A percentile compares a stretch with the other conserved stretches of the same genome.
These are phyloP conservation scores for Basidiobolus meristosporus DNA, from an alignment of 371 early-diverging fungal species.

Conservation along the genomic window DNA sequence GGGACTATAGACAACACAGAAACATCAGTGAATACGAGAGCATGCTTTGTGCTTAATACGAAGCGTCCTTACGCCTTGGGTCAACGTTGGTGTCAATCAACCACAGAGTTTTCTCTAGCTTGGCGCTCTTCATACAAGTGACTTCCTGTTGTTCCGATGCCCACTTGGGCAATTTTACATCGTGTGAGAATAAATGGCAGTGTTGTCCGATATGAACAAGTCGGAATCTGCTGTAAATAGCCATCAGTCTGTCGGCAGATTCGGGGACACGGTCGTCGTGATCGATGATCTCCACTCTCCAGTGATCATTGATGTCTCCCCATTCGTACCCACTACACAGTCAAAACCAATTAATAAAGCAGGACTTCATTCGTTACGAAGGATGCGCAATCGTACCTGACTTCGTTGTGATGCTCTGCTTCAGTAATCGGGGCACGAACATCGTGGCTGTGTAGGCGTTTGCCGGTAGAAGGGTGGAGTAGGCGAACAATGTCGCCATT, in stretches of 20 bases:
- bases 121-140: constrained; percentile 49
- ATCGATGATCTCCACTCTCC: constrained; percentile 50
- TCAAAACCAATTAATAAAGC: too few relatives aligned
- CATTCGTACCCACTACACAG: constrained; percentile 32
- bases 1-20: constrained; percentile 12
- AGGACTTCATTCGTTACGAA: neutral
- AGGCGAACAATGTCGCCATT: constrained; percentile 57
- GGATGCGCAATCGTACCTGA: constrained; percentile 14
- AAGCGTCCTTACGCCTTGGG: constrained; percentile 13
- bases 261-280: constrained; percentile 25
- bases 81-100: constrained; percentile 27
- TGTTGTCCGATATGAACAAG: constrained; percentile 48
- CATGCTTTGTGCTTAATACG: neutral
- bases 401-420: constrained; percentile 77
- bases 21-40: neutral
- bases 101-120: constrained; percentile 42
- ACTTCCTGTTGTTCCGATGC: constrained; percentile 92
- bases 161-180: constrained; percentile 86
- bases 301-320: constrained; percentile 46
- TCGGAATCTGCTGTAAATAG: constrained; percentile 43
- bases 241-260: constrained; percentile 24
- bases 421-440: constrained; percentile 69
- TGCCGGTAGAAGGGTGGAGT: constrained; percentile 41
- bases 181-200: constrained; percentile 63
- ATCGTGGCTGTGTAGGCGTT: constrained; percentile 74